Conservation (phyloP, 2,329 filamentous ascomycete species). For the Penicillium italicum region DNA sequence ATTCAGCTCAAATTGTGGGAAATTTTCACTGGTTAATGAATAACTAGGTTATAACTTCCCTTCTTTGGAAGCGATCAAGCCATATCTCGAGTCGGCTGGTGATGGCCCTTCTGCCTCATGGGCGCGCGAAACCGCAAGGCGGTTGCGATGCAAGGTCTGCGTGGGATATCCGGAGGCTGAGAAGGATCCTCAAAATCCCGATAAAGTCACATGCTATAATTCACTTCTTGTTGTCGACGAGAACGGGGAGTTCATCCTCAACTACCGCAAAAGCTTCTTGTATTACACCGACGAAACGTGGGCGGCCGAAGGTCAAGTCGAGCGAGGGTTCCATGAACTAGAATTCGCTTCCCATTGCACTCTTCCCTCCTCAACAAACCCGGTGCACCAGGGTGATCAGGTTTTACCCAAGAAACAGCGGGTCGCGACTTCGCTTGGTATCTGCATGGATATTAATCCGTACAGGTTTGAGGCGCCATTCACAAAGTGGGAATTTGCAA, state of each 20-base stretch:
- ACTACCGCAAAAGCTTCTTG: conserved; percentile 63
- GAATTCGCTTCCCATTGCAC: conserved; percentile 11
- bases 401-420: conserved; percentile 9
- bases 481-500: conserved; percentile 59
- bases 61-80: conserved; percentile 53
- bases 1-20: background rate
- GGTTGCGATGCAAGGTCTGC: conserved; percentile 57
- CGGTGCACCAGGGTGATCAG: background rate
- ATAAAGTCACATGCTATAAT: conserved; percentile 51
- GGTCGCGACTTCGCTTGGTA: conserved; percentile 46
- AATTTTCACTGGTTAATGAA: background rate
- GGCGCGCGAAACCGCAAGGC: conserved; percentile 55
- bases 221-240: conserved; percentile 57
- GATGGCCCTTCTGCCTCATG: conserved; percentile 55
- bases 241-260: conserved; percentile 51
- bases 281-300: conserved; percentile 66
- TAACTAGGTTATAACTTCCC: conserved; percentile 60
- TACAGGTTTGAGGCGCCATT: conserved; percentile 58
- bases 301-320: conserved; percentile 52
- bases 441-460: conserved; percentile 59
- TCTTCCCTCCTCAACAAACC: background rate
- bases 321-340: conserved; percentile 32
- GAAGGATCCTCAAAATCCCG: background rate
- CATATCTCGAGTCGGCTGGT: conserved; percentile 58
- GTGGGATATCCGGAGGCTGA: conserved; percentile 60